Base-by-base conservation (phyloP, 2,329 filamentous ascomycete species). In the Ceratocystis ficicola region DNA sequence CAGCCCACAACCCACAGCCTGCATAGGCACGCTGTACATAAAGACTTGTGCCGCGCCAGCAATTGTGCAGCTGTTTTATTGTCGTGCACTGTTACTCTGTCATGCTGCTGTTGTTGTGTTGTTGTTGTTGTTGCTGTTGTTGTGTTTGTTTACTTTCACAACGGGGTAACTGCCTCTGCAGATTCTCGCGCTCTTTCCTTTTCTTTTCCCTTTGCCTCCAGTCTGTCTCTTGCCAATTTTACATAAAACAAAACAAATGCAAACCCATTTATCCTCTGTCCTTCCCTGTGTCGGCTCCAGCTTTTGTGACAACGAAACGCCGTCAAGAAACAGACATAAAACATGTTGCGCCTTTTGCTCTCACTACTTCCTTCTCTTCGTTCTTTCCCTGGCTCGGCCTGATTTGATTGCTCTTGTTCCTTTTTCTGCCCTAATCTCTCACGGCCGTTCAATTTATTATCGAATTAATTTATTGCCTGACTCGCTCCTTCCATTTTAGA, bases 311-410 rank as follows among this genome's bases (percentile, higher is more conserved):
- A 59, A 59, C n/a, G 32, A 12, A 32, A 32, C 52, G 52, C 28
- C 52, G 20, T 59, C 28, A 32, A 59, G 52, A 59, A 59, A 59
- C 52, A 30, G 8, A 59, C 52, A 59, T 32, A 32, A 59, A 59
- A 59, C 52, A 59, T 59, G 8, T 28, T 57, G 5, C 30, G 25
- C 28, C 17, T 15, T 57, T 57, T 10, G 8, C 25, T 57, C 25
- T 57, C 50, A 8, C 30, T 57, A 5, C 46, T 22, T 50, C 22
- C 22, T 50, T 50, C 22, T 50, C 22, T n/a, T 20, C 46, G 12
- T 7, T 17, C 32, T 20, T 32, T 30, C 12, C 7, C 1, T 57
- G 28, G 25, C n/a, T 25, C 8, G 10, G 30, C 30, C 2, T 57
- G 8, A 22, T 30, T 57, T 57, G 12, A 57, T 30, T 30, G 22